Percentiles rank a stretch among this genome's conserved stretches.
Evolutionary conservation across 2,329 filamentous ascomycete genomes (phyloP).

Genomic region (Fusarium sp.): DNA sequence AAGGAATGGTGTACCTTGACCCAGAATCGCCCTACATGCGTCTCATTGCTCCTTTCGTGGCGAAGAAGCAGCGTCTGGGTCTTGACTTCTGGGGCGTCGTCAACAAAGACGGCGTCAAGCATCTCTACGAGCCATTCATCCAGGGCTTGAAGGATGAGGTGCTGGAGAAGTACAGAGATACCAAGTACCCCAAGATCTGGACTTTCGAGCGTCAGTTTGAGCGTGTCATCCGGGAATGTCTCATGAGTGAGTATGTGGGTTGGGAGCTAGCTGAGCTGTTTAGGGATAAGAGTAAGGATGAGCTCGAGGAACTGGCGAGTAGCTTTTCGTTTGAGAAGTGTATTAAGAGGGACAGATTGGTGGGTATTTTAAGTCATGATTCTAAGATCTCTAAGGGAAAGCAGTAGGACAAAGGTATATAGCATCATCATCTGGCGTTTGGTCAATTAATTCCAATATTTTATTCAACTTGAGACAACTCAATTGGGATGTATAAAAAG

Average conservation of each 20-base stretch:
- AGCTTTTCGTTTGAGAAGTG: constrained; percentile 66
- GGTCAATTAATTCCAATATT: not conserved
- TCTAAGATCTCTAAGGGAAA: not conserved
- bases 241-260: constrained; percentile 61
- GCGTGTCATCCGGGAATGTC: constrained; percentile 52
- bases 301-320: constrained; percentile 64
- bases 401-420: not conserved
- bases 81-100: constrained; percentile 65
- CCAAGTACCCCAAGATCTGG: constrained; percentile 62
- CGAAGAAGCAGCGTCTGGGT: constrained; percentile 65
- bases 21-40: constrained; percentile 61
- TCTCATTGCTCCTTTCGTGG: constrained; percentile 62
- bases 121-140: constrained; percentile 54
- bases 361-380: constrained; percentile 57
- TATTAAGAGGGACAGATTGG: constrained; percentile 61
- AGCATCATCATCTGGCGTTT: not conserved
- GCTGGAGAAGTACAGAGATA: constrained; percentile 53
- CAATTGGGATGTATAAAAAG: too few relatives aligned
- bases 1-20: constrained; percentile 64
- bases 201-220: constrained; percentile 63
- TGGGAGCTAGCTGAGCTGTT: constrained; percentile 68
- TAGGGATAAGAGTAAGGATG: constrained; percentile 58
- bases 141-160: constrained; percentile 58
- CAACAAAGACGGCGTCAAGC: constrained; percentile 46
- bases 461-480: too few relatives aligned